Evolutionary conservation across 441 rosid species (phyloP), one percentile per base, ranked within the genome.

Genomic region (Melastoma candidum): DNA sequence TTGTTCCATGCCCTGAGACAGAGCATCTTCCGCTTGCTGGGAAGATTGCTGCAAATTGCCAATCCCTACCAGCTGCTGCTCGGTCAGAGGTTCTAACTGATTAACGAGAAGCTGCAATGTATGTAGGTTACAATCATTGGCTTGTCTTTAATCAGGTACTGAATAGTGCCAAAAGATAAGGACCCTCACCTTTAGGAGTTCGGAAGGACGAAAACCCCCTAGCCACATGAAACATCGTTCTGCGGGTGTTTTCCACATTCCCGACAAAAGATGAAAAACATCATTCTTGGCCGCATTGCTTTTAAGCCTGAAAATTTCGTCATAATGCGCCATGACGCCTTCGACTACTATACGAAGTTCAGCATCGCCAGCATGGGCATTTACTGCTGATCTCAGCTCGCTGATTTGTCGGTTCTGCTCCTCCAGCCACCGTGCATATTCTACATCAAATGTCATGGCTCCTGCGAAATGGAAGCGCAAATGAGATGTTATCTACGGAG

Each of bases 71-170:
- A 61, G 39, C 46, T 61, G 65, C 44, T 61, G 65, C 43, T 61
- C 65, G 2, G 65, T 61, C 53, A 61, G 59, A 47, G 65, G 65
- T 53, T 61, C 65, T 53, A 61, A 13, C 11, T 61, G 65, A 54
- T 17, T 48, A 27, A 54, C n/a, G 14, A 61, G 59, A 32, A 61
- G 59, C 65, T 61, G 65, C 65, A 26, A 46, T 47, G 47, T 36
- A 53, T 27, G 2, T 2, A 53, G n/a, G 8, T 7, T 46, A 6
- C 8, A 36, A 36, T 6, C 6, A 6, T 36, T 36, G 22, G 22
- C 22, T 17, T 17, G 22, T 17, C 22, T 17, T 17, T 17, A 17
- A 17, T 17, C 22, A 17, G 22, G 22, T 1, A 17, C 7, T 11
- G 44, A 51, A 27, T 51, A 32, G 7, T 2, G 13, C 5, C 6